phyloP scores from a whole-genome alignment of 1,139 yeast genomes.

The Pichia sp. region DNA sequence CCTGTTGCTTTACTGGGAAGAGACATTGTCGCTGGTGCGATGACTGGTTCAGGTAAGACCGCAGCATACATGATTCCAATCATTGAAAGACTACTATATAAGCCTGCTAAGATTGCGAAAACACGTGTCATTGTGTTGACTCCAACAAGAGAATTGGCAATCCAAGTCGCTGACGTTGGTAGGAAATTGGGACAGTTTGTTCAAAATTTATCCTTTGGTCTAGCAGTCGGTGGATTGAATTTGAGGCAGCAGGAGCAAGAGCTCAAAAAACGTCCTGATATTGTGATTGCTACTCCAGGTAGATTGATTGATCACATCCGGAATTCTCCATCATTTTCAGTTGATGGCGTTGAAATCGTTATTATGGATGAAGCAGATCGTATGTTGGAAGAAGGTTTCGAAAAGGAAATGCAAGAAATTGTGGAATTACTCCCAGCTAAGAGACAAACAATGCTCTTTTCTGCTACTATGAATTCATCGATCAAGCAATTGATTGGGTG shows the following conservation, averaged over 20 bases:
- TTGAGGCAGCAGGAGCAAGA: constrained; percentile 93
- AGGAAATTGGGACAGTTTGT: constrained; percentile 76
- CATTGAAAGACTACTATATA: constrained; percentile 82
- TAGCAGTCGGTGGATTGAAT: constrained; percentile 97
- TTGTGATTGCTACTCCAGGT: constrained; percentile 96
- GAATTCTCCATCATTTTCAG: constrained; percentile 88
- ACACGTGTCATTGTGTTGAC: constrained; percentile 87
- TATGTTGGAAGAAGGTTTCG: constrained; percentile 98
- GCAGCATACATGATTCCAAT: constrained; percentile 97
- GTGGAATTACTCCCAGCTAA: constrained; percentile 80
- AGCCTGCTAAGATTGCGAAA: constrained; percentile 79
- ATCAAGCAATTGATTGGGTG: constrained; percentile 84
- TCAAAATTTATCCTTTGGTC: constrained; percentile 71
- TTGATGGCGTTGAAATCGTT: constrained; percentile 85
- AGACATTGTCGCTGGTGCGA: constrained; percentile 98
- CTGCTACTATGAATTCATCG: constrained; percentile 96
- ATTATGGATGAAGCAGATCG: constrained; percentile 98
- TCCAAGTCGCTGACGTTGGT: constrained; percentile 94
- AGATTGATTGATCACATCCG: constrained; percentile 95
- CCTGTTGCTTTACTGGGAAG: constrained; percentile 92
- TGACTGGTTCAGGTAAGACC: constrained; percentile 98
- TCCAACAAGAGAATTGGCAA: constrained; percentile 97
- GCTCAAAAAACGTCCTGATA: constrained; percentile 85
- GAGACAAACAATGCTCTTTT: constrained; percentile 88
- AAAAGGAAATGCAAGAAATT: constrained; percentile 87